Evolutionary conservation across 140 eudicot species (phyloP).

Genomic region (Senecio squalidus): DNA sequence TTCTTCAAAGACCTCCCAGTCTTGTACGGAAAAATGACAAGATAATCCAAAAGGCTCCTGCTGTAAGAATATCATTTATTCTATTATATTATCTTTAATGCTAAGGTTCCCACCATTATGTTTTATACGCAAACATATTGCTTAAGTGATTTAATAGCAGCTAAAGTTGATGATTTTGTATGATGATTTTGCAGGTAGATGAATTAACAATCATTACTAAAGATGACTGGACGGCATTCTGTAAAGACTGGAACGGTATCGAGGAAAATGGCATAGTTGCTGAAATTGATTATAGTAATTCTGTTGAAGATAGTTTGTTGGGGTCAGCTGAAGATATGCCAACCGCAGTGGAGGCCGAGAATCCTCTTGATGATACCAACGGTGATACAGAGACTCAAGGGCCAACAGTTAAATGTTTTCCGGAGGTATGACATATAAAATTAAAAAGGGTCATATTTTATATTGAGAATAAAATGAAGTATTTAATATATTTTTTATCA

Average conservation of each 20-base stretch:
- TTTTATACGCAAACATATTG: too few relatives aligned
- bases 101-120: too few relatives aligned
- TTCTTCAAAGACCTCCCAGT: conserved; percentile 80
- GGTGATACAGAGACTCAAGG: conserved; percentile 46
- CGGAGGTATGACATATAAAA: conserved; percentile 45
- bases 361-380: conserved; percentile 40
- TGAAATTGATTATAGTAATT: conserved; percentile 45
- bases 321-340: conserved; percentile 47
- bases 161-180: conserved; percentile 9
- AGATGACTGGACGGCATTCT: conserved; percentile 75
- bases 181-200: conserved; percentile 50
- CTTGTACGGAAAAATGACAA: conserved; percentile 67
- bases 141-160: too few relatives aligned
- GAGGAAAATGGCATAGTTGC: conserved; percentile 56
- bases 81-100: not conserved
- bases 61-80: conserved; percentile 43
- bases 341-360: conserved; percentile 50
- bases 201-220: conserved; percentile 59
- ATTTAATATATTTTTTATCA: too few relatives aligned
- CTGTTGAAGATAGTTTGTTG: conserved; percentile 25
- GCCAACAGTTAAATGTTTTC: conserved; percentile 58
- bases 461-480: too few relatives aligned
- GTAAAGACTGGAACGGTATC: conserved; percentile 75
- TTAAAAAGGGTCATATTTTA: too few relatives aligned
- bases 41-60: conserved; percentile 59